These are phyloP conservation scores for Actinomucor elegans DNA, from an alignment of 371 early-diverging fungal genomes.

Conservation along the genomic window DNA sequence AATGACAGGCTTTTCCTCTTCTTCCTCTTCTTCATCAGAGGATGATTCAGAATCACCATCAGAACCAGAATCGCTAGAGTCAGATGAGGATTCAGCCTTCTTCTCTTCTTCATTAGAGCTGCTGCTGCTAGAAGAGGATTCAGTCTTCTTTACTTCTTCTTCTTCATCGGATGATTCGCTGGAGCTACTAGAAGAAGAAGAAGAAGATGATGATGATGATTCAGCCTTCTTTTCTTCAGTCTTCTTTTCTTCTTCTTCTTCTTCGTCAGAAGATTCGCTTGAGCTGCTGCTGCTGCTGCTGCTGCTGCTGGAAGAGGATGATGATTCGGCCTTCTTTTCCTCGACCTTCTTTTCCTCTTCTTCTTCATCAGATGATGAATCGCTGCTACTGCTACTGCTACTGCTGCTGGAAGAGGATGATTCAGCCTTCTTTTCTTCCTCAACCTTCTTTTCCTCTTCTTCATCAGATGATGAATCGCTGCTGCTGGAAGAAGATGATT, in stretches of 20 bases:
- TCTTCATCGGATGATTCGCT: conserved; percentile 19
- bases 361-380: conserved; percentile 7
- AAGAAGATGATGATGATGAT: not conserved
- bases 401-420: not conserved
- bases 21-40: conserved; percentile 14
- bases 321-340: conserved; percentile 13
- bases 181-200: conserved; percentile 6
- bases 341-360: conserved; percentile 20
- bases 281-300: conserved; percentile 14
- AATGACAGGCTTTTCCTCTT: conserved; percentile 8
- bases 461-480: conserved; percentile 20
- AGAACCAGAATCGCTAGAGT: conserved; percentile 14
- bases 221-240: conserved; percentile 4
- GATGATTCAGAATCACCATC: conserved; percentile 22
- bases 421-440: conserved; percentile 18
- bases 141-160: conserved; percentile 16
- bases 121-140: conserved; percentile 1
- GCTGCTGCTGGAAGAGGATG: not conserved
- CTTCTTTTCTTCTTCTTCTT: conserved; percentile 16
- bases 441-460: no score
- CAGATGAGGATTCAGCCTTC: not conserved
- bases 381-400: conserved; percentile 18
- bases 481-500: conserved; percentile 14
- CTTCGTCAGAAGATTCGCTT: conserved; percentile 25
- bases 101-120: conserved; percentile 1